Conservation (phyloP, 805 yeast species). For the Vanderwaltozyma tropicalis region DNA sequence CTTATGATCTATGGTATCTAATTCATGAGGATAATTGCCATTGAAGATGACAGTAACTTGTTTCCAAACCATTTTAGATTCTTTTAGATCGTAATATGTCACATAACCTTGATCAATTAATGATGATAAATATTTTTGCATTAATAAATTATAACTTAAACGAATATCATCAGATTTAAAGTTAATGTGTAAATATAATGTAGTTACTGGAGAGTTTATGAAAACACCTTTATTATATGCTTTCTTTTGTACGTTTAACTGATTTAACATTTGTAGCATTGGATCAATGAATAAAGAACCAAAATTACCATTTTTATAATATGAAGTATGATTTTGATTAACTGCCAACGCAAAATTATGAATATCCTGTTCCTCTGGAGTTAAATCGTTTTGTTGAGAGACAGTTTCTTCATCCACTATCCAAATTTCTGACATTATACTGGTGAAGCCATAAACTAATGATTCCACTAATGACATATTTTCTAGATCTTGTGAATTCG, state of each 20-base stretch:
- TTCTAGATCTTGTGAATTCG: slow-evolving; percentile 67
- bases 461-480: slow-evolving; percentile 48
- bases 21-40: slow-evolving; percentile 45
- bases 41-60: slow-evolving; percentile 58
- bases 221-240: slow-evolving; percentile 31
- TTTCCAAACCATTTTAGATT: slow-evolving; percentile 32
- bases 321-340: slow-evolving; percentile 47
- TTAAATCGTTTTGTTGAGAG: no score
- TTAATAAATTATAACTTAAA: slow-evolving; percentile 36
- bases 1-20: not conserved
- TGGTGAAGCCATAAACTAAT: slow-evolving; percentile 37
- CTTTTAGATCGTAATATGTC: slow-evolving; percentile 35
- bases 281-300: slow-evolving; percentile 44
- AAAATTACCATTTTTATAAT: slow-evolving; percentile 35
- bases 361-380: slow-evolving; percentile 3
- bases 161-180: slow-evolving; percentile 40
- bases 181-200: slow-evolving; percentile 55
- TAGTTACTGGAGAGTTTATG: slow-evolving; percentile 34
- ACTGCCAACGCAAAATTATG: slow-evolving; percentile 40
- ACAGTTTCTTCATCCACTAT: slow-evolving; percentile 9
- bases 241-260: slow-evolving; percentile 32
- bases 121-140: slow-evolving; percentile 34
- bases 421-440: slow-evolving; percentile 62
- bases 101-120: slow-evolving; percentile 44
- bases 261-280: slow-evolving; percentile 36